These are phyloP conservation scores for Jamesozyma hellenica DNA, from an alignment of 805 yeast genomes.

Conservation along the genomic window DNA sequence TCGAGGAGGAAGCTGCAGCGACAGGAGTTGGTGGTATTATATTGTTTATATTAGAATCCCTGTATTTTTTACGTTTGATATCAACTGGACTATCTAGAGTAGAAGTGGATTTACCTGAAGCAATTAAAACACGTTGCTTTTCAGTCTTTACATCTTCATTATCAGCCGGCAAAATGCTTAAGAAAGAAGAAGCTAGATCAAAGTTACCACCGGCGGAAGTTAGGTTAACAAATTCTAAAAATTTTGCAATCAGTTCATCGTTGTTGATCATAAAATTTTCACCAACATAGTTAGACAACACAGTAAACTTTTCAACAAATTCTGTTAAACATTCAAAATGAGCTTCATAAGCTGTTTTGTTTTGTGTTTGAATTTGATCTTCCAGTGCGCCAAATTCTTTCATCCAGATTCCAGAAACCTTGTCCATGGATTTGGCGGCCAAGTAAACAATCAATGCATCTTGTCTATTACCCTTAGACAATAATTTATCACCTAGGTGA, in stretches of 20 bases:
- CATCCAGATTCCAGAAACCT: slow-evolving; percentile 75
- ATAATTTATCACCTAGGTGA: slow-evolving; percentile 69
- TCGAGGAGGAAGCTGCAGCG: background rate
- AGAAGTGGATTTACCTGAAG: slow-evolving; percentile 35
- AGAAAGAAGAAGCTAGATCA: slow-evolving; percentile 64
- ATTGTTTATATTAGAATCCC: background rate
- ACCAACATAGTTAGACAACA: slow-evolving; percentile 33
- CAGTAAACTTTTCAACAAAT: slow-evolving; percentile 75
- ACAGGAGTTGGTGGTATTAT: background rate
- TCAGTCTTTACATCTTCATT: slow-evolving; percentile 63
- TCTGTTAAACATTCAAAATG: slow-evolving; percentile 71
- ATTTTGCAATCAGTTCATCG: slow-evolving; percentile 36
- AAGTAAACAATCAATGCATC: slow-evolving; percentile 70
- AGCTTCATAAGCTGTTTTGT: slow-evolving; percentile 64
- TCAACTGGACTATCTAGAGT: background rate
- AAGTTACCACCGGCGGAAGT: slow-evolving; percentile 77
- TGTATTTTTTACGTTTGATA: background rate
- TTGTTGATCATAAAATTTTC: slow-evolving; percentile 18
- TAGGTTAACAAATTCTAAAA: slow-evolving; percentile 72
- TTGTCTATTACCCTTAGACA: slow-evolving; percentile 46
- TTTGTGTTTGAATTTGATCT: slow-evolving; percentile 30
- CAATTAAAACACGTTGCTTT: slow-evolving; percentile 68
- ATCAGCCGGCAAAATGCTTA: slow-evolving; percentile 62
- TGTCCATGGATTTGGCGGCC: slow-evolving; percentile 73
- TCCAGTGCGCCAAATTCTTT: slow-evolving; percentile 51